phyloP scores from a whole-genome alignment of 495 filamentous ascomycete species.

The Aspergillus taichungensis region DNA sequence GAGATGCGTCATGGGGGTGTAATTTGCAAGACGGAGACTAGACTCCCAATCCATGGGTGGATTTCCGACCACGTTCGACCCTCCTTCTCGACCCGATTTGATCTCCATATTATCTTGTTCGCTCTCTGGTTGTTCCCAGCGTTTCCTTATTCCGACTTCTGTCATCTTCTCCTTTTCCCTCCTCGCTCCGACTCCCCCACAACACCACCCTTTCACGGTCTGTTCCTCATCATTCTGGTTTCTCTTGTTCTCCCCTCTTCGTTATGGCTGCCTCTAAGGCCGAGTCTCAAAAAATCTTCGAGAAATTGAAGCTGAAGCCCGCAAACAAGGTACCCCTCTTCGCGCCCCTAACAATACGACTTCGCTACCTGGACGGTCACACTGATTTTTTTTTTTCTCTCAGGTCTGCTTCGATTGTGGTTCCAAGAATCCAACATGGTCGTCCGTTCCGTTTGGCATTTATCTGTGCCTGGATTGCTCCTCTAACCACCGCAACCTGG shows the following conservation, averaged over 20 bases:
- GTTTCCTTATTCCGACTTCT: too few species aligned
- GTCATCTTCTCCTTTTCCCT: slow-evolving; percentile 12
- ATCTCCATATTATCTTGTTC: slow-evolving; percentile 4
- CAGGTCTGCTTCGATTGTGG: slow-evolving; percentile 97
- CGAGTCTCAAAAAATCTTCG: slow-evolving; percentile 93
- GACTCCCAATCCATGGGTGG: background rate
- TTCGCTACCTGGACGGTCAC: slow-evolving; percentile 10
- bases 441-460: slow-evolving; percentile 92
- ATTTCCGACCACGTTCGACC: slow-evolving; percentile 26
- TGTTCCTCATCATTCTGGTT: background rate
- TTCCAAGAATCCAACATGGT: slow-evolving; percentile 96
- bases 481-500: slow-evolving; percentile 81
- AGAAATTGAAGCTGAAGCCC: slow-evolving; percentile 88
- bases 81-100: slow-evolving; percentile 16
- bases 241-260: slow-evolving; percentile 6
- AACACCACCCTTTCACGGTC: background rate
- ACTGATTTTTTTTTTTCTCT: slow-evolving; percentile 2
- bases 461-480: slow-evolving; percentile 98
- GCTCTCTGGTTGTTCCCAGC: too few species aligned
- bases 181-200: background rate
- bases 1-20: too few species aligned
- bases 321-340: slow-evolving; percentile 72
- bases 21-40: slow-evolving; percentile 1
- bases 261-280: slow-evolving; percentile 86
- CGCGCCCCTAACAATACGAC: slow-evolving; percentile 5